phyloP scores from a whole-genome alignment of 148 eudicot genomes.

The Nepenthes mirabilis region DNA sequence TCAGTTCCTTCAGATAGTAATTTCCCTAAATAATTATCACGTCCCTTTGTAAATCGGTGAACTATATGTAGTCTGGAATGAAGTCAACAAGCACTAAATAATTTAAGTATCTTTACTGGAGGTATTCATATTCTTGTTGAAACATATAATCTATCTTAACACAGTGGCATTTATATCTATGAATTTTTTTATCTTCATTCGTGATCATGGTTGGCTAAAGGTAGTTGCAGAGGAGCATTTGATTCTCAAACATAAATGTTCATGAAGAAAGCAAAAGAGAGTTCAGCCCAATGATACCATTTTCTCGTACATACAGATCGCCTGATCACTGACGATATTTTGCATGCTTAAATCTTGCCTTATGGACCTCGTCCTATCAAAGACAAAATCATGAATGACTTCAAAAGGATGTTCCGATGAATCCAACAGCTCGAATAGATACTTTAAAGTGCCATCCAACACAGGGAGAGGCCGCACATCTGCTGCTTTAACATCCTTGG shows the following conservation, averaged over 20 bases:
- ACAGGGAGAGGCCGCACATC: conserved; percentile 74
- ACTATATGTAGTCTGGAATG: too few relatives aligned
- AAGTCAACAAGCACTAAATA: too few relatives aligned
- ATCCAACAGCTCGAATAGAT: conserved; percentile 55
- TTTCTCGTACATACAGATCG: conserved; percentile 66
- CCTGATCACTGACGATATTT: conserved; percentile 35
- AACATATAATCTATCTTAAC: too few relatives aligned
- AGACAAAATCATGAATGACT: conserved; percentile 80
- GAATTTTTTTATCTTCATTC: too few relatives aligned
- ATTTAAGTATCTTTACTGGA: not conserved
- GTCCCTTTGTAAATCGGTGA: too few relatives aligned
- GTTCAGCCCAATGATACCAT: conserved; percentile 36
- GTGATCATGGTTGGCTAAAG: not conserved
- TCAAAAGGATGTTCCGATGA: conserved; percentile 59
- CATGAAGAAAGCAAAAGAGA: not conserved
- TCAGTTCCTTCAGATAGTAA: too few relatives aligned
- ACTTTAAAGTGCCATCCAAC: conserved; percentile 64
- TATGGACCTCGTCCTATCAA: conserved; percentile 89
- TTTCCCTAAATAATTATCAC: too few relatives aligned
- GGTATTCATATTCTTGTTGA: too few relatives aligned
- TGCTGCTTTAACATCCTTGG: conserved; percentile 44
- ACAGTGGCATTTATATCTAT: too few relatives aligned
- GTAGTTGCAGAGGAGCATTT: not conserved
- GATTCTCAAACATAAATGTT: not conserved
- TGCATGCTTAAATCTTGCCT: conserved; percentile 98